A percentile compares a stretch with the other conserved stretches of the same genome.
phyloP scores from a whole-genome alignment of 192 early-diverging fungal species.

The Coemansia sp. region DNA sequence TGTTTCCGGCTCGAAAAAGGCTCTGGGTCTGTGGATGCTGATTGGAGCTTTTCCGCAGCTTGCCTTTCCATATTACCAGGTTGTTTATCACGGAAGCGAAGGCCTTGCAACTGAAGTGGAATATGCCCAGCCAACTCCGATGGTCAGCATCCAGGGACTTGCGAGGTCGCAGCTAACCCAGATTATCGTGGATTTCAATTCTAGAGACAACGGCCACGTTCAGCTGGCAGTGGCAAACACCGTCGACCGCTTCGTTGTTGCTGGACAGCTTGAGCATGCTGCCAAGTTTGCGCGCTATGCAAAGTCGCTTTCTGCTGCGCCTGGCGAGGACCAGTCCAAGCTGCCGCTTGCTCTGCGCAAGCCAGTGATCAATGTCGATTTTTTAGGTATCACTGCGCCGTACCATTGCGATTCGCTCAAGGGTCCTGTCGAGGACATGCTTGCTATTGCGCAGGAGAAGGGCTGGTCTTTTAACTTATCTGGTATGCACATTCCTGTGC shows the following conservation, averaged over 20 bases:
- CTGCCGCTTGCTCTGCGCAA: too few relatives aligned
- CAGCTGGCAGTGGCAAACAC: not conserved
- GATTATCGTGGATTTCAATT: slow-evolving; percentile 24
- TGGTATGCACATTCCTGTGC: slow-evolving; percentile 62
- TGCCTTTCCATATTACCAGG: slow-evolving; percentile 29
- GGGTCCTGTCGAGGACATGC: not conserved
- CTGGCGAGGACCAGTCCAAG: too few relatives aligned
- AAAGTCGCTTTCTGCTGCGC: not conserved
- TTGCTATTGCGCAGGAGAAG: slow-evolving; percentile 17
- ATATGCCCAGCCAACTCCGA: not conserved
- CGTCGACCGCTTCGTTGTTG: not conserved
- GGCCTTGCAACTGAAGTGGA: not conserved
- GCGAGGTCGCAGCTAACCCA: not conserved
- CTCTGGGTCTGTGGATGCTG: slow-evolving; percentile 80
- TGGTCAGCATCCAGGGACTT: not conserved
- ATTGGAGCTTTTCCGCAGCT: slow-evolving; percentile 81
- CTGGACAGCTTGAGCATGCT: not conserved
- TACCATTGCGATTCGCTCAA: slow-evolving; percentile 60
- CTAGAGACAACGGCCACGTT: too few relatives aligned
- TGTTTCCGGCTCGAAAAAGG: slow-evolving; percentile 71
- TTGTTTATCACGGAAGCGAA: not conserved
- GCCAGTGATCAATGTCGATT: too few relatives aligned
- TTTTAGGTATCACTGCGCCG: slow-evolving; percentile 83
- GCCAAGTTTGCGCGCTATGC: not conserved
- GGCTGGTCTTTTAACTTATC: slow-evolving; percentile 18